Base-by-base conservation (phyloP, 768 basidiomycete species). In the Leccinum aurantiacum region DNA sequence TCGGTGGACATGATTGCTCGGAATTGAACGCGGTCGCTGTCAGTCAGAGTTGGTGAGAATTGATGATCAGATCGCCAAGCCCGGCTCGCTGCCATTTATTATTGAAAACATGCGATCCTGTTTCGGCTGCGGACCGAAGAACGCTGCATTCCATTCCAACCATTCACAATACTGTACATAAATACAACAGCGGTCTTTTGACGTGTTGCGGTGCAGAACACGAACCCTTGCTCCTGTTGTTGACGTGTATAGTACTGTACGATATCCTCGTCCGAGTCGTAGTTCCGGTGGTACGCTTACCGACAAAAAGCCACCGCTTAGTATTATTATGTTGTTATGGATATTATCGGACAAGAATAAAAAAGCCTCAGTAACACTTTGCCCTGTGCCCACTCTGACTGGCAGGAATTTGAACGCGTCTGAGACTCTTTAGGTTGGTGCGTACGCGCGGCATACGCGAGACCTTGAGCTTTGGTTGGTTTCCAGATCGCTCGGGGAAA, bases 1-100 rank as follows among this genome's bases (percentile, higher is more conserved):
- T 69, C 59, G 52, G 69, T 74, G 52, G 69, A 72, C 73, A 74
- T 74, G 62, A 49, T 57, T 51, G 58, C 29, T 62, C 22, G 37
- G 59, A 37, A 11, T 50, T 57, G 41, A 54, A 47, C 46, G 46
- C 7, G 24, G 22, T 47, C 24, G 38, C 22, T 56, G 48, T 54
- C 47, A 48, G 56, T 49, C 44, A 41, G 22, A 44, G 51, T 35
- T 56, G 57, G 35, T 50, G 50, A 48, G 24, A 54, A 54, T 37
- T 33, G 38, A 37, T 60, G 49, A 60, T 56, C 54, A 24, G 51
- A 33, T 64, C 53, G 41, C 54, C 35, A 56, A 56, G 19, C 25
- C 48, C 11, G 50, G n/a, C 13, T 51, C 24, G 41, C 53, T 62
- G 41, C 38, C 53, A 33, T 53, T 35, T 35, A 35, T 53, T 22